These are phyloP conservation scores for Kluyveromyces sp. DNA, from an alignment of 1,139 yeast genomes.

Conservation along the genomic window DNA sequence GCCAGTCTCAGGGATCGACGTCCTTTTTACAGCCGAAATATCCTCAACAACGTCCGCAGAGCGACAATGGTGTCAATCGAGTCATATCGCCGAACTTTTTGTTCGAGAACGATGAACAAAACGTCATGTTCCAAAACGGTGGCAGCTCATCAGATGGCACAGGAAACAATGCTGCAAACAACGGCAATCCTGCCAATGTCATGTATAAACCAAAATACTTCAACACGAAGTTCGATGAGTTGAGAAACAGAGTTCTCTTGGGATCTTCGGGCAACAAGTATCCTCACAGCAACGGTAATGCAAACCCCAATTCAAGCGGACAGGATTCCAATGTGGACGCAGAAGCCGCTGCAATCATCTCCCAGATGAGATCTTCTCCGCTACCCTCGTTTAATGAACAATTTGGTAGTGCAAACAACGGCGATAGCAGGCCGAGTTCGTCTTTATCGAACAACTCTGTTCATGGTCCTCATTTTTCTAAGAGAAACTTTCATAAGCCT, in stretches of 20 bases:
- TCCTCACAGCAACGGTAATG: background rate
- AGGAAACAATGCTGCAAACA: too few relatives aligned
- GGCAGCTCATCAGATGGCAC: background rate
- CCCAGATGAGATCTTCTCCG: conserved; percentile 29
- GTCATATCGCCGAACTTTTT: conserved; percentile 1
- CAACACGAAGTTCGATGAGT: conserved; percentile 30
- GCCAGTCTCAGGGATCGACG: conserved; percentile 1
- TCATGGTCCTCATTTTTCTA: background rate
- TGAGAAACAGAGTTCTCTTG: conserved; percentile 26
- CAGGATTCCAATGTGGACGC: conserved; percentile 9
- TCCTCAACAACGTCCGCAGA: background rate
- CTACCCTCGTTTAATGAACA: conserved; percentile 21
- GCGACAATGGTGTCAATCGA: background rate
- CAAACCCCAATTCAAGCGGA: background rate
- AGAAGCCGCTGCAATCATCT: conserved; percentile 31
- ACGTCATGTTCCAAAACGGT: conserved; percentile 1
- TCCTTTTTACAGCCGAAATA: conserved; percentile 5
- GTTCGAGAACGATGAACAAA: background rate
- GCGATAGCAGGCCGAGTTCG: conserved; percentile 9
- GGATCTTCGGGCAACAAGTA: conserved; percentile 7
- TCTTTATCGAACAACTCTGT: conserved; percentile 8
- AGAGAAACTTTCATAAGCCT: conserved; percentile 19
- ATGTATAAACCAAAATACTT: conserved; percentile 19
- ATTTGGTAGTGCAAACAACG: conserved; percentile 4
- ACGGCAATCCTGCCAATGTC: conserved; percentile 2